Percentiles rank a stretch among this genome's conserved stretches.
Conservation (phyloP, 805 yeast species). For the Kuraishia hungarica region DNA sequence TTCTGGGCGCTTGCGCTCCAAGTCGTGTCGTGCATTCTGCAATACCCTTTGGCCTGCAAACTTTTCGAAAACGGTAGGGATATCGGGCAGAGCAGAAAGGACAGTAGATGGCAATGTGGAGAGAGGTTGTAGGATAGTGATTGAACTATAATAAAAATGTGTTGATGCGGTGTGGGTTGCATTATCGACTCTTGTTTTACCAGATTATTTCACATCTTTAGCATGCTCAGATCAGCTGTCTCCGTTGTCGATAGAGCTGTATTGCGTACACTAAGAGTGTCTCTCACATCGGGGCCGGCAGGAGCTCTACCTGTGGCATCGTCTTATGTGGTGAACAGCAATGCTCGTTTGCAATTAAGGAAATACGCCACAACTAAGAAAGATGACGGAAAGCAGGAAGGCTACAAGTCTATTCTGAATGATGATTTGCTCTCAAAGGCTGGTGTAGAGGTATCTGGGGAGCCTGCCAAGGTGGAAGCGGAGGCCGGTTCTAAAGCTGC, state of each 20-base stretch:
- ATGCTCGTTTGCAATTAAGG: neutral
- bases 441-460: constrained; percentile 52
- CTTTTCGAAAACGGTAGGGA: neutral
- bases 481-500: neutral
- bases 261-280: neutral
- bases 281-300: neutral
- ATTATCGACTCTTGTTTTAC: too few relatives aligned
- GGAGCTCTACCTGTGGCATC: neutral
- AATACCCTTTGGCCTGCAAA: neutral
- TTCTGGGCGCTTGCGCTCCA: neutral
- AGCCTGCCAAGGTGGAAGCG: constrained; percentile 18
- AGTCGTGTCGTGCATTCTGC: neutral
- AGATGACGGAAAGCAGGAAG: constrained; percentile 12
- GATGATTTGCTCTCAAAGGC: constrained; percentile 81
- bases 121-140: neutral
- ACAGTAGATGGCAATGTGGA: neutral
- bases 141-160: too few relatives aligned
- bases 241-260: neutral
- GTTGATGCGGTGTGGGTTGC: too few relatives aligned
- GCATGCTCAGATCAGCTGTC: neutral
- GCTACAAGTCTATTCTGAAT: constrained; percentile 49
- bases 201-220: neutral
- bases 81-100: neutral
- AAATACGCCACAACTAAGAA: neutral
- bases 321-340: neutral